Conservation (phyloP, 2,329 filamentous ascomycete genomes). For the Daldinia eschscholtzii region DNA sequence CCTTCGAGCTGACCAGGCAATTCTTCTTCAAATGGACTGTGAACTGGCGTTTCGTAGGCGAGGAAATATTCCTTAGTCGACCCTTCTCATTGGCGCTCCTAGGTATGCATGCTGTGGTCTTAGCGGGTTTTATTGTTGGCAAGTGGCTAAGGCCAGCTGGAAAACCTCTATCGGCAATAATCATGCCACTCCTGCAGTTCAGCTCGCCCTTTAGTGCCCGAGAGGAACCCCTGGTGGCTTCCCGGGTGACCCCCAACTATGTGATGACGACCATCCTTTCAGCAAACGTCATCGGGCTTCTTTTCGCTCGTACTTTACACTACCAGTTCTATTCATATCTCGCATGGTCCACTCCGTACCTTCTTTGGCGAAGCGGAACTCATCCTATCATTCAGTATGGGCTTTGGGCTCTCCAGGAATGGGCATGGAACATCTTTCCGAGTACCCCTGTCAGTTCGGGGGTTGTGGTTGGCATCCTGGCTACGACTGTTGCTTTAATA, state of each 20-base stretch:
- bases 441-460: constrained; percentile 71
- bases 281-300: constrained; percentile 81
- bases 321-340: constrained; percentile 97
- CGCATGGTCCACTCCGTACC: constrained; percentile 87
- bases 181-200: constrained; percentile 58
- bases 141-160: constrained; percentile 80
- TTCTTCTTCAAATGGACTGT: constrained; percentile 99
- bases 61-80: constrained; percentile 79
- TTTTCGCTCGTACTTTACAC: constrained; percentile 89
- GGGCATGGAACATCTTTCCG: constrained; percentile 95
- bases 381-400: constrained; percentile 75
- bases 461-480: constrained; percentile 78
- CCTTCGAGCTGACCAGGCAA: constrained; percentile 90
- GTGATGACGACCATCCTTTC: constrained; percentile 82
- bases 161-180: constrained; percentile 68
- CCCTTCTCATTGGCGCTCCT: constrained; percentile 77
- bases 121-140: constrained; percentile 73
- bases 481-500: constrained; percentile 71
- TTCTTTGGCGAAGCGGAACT: constrained; percentile 83
- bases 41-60: constrained; percentile 96
- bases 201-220: constrained; percentile 60
- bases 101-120: constrained; percentile 72
- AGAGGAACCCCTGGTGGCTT: constrained; percentile 69
- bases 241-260: constrained; percentile 76
- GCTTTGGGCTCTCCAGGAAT: constrained; percentile 85